Conservation (phyloP, 2,329 filamentous ascomycete genomes). For the Ambrosiella cleistominuta region DNA sequence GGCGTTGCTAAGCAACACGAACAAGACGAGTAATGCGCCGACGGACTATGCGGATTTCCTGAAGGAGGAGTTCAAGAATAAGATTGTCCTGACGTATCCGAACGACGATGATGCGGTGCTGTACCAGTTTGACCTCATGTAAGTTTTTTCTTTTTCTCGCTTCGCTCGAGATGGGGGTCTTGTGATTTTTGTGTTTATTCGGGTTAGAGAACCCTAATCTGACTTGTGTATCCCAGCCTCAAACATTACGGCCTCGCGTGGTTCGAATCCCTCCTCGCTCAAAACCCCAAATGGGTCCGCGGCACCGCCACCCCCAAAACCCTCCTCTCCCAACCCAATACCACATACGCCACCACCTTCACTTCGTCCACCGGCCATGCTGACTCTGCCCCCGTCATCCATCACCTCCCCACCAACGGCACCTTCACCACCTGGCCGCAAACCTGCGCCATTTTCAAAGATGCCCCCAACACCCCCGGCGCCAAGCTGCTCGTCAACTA, state of each 20-base stretch:
- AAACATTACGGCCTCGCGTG: slow-evolving; percentile 25
- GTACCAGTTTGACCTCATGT: slow-evolving; percentile 32
- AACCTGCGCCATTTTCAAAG: slow-evolving; percentile 28
- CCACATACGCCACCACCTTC: slow-evolving; percentile 12
- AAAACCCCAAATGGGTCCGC: slow-evolving; percentile 36
- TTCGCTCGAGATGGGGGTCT: background rate
- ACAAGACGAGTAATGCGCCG: slow-evolving; percentile 20
- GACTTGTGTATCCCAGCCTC: background rate
- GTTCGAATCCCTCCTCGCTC: slow-evolving; percentile 29
- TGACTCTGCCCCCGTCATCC: slow-evolving; percentile 14
- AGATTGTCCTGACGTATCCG: slow-evolving; percentile 36
- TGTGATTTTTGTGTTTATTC: too few relatives aligned
- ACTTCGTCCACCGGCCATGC: slow-evolving; percentile 5
- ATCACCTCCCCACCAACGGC: slow-evolving; percentile 21
- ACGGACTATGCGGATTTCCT: slow-evolving; percentile 27
- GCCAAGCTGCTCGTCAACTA: slow-evolving; percentile 33
- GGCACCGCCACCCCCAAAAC: slow-evolving; percentile 27
- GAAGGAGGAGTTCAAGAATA: slow-evolving; percentile 33
- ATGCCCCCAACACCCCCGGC: slow-evolving; percentile 31
- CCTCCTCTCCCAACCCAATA: slow-evolving; percentile 19
- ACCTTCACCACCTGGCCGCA: slow-evolving; percentile 32
- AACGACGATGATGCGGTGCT: slow-evolving; percentile 40
- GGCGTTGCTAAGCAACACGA: slow-evolving; percentile 22
- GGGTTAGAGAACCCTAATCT: slow-evolving; percentile 17
- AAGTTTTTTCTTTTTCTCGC: slow-evolving; percentile 14